These are phyloP conservation scores for Russula earlei DNA, from an alignment of 768 basidiomycete genomes.

Conservation along the genomic window DNA sequence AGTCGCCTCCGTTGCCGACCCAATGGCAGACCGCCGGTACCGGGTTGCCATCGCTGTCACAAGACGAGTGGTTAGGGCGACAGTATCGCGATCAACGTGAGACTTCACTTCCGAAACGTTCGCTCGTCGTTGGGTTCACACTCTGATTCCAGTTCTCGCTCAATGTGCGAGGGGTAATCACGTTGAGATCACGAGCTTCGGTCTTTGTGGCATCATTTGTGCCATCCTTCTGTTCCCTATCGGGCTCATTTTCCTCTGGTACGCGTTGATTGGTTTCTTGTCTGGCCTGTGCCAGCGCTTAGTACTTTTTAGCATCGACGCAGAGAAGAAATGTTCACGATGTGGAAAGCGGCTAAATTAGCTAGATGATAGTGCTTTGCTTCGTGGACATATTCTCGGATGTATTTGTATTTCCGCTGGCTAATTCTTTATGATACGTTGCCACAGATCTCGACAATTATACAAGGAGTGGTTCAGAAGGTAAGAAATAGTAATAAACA, in stretches of 20 bases:
- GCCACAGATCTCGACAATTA: not conserved
- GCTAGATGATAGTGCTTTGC: not conserved
- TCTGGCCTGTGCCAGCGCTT: not conserved
- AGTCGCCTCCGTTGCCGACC: not conserved
- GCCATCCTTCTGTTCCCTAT: slow-evolving; percentile 26
- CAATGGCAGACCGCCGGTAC: slow-evolving; percentile 2
- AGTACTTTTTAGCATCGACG: slow-evolving; percentile 17
- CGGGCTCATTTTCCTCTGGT: slow-evolving; percentile 25
- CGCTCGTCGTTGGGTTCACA: not conserved
- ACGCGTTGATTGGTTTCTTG: not conserved
- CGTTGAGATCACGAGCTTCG: slow-evolving; percentile 23
- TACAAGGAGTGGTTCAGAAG: not conserved
- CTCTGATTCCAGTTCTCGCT: slow-evolving; percentile 17
- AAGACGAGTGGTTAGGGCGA: slow-evolving; percentile 7
- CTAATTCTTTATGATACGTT: not conserved
- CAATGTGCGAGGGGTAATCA: slow-evolving; percentile 27
- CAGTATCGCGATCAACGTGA: slow-evolving; percentile 20
- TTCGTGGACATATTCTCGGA: not conserved
- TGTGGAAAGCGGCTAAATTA: slow-evolving; percentile 21
- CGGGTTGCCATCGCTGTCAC: not conserved
- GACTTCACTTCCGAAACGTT: not conserved
- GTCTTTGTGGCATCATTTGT: slow-evolving; percentile 25
- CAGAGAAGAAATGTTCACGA: slow-evolving; percentile 24
- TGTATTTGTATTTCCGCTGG: slow-evolving; percentile 1
- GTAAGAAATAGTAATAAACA: slow-evolving; percentile 5